Evolutionary conservation across 371 early-diverging fungal species (phyloP).

Genomic region (Nematocida parisii): DNA sequence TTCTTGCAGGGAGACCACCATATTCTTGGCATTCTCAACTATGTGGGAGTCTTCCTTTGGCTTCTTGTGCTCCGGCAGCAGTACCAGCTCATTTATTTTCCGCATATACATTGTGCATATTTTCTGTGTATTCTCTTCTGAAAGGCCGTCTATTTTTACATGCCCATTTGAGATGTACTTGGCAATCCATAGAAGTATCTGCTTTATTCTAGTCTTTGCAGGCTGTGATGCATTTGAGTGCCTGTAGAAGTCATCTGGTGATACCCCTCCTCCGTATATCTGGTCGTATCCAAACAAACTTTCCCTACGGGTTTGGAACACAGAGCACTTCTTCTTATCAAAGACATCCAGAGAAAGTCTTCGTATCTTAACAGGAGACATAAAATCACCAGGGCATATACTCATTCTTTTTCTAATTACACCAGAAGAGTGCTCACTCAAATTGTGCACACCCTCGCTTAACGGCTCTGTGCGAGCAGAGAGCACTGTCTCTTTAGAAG

Average conservation of each 20-base stretch:
- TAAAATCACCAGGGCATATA: background rate
- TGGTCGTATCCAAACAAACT: conserved; percentile 54
- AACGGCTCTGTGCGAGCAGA: too few relatives aligned
- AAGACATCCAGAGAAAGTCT: conserved; percentile 37
- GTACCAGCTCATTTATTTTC: conserved; percentile 13
- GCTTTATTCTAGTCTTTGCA: conserved; percentile 32
- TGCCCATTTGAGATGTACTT: conserved; percentile 41
- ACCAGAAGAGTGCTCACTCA: conserved; percentile 2
- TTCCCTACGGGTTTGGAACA: conserved; percentile 33
- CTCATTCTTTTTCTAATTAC: conserved; percentile 16
- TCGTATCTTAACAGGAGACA: conserved; percentile 32
- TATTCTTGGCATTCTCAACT: conserved; percentile 8
- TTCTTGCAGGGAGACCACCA: conserved; percentile 1
- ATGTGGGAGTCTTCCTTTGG: background rate
- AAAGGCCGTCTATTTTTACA: conserved; percentile 24
- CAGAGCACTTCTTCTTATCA: conserved; percentile 24
- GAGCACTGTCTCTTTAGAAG: background rate
- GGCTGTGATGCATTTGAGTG: conserved; percentile 42
- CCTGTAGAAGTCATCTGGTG: conserved; percentile 45
- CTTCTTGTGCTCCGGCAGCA: background rate
- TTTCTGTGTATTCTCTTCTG: conserved; percentile 13
- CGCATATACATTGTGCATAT: conserved; percentile 41
- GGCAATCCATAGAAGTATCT: conserved; percentile 47
- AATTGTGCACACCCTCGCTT: too few relatives aligned
- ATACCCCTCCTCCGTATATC: conserved; percentile 28